Evolutionary conservation across 306 rosid species (phyloP).

Genomic region (Ormosia emarginata): DNA sequence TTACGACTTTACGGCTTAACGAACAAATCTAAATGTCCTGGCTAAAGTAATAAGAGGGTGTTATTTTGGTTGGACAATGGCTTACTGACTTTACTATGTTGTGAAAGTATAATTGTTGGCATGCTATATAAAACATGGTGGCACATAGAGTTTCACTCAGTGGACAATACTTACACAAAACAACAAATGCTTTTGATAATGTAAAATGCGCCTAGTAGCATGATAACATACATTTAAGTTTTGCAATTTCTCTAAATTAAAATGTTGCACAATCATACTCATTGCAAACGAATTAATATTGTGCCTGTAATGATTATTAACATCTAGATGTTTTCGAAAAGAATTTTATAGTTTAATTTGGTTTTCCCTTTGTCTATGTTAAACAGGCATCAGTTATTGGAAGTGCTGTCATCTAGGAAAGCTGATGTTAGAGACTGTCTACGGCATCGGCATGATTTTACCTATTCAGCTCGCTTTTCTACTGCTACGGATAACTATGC

Average conservation of each 20-base stretch:
- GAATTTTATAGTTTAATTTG: background rate
- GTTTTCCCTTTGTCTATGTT: background rate
- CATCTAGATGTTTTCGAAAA: background rate
- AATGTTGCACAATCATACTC: background rate
- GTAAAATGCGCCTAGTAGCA: background rate
- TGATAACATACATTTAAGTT: background rate
- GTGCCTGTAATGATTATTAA: background rate
- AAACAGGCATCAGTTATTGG: conserved; percentile 44
- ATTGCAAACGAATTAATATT: background rate
- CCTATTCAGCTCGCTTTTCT: conserved; percentile 40
- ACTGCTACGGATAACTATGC: conserved; percentile 41
- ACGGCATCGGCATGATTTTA: conserved; percentile 13
- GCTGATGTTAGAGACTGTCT: conserved; percentile 25
- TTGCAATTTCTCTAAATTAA: background rate
- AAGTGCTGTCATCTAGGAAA: conserved; percentile 26
- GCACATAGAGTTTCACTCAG: background rate
- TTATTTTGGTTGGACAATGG: too few species aligned
- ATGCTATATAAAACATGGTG: background rate
- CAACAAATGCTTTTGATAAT: background rate
- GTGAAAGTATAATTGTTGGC: too few species aligned
- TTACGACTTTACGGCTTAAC: too few species aligned
- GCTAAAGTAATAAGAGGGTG: too few species aligned
- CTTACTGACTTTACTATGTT: too few species aligned
- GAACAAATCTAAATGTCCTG: too few species aligned
- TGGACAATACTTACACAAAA: background rate